Evolutionary conservation across 768 basidiomycete species (phyloP).

Genomic region (Leccinum barrowsii): DNA sequence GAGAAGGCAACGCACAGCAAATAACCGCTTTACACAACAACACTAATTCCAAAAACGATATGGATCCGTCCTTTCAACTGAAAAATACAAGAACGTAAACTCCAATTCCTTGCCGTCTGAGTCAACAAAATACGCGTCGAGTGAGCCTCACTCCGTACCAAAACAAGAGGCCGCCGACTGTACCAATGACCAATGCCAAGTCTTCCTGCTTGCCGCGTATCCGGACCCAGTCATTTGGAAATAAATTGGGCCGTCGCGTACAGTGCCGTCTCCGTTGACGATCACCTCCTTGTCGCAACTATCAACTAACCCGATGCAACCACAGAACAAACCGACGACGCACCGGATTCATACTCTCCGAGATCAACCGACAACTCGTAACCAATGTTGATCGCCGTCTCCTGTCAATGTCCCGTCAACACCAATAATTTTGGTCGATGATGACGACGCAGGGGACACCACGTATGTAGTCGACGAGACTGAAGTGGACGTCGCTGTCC

Average conservation of each 20-base stretch:
- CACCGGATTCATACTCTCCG: constrained; percentile 97
- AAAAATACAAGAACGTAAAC: constrained; percentile 56
- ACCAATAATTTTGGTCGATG: constrained; percentile 71
- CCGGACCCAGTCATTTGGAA: constrained; percentile 81
- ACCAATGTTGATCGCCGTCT: constrained; percentile 98
- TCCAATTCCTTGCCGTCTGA: constrained; percentile 92
- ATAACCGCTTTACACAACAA: constrained; percentile 99
- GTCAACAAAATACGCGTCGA: no score
- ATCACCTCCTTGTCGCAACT: constrained; percentile 58
- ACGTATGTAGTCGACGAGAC: neutral
- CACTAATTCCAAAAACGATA: constrained; percentile 88
- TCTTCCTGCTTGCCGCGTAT: constrained; percentile 92
- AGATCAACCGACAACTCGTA: constrained; percentile 93
- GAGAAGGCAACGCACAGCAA: constrained; percentile 58
- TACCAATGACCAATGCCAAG: constrained; percentile 91
- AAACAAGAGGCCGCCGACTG: constrained; percentile 9
- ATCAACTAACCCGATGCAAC: neutral
- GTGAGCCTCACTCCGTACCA: neutral
- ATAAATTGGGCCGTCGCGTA: constrained; percentile 83
- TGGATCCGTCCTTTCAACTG: constrained; percentile 81
- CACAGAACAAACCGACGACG: neutral
- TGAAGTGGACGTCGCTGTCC: constrained; percentile 10
- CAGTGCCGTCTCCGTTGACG: constrained; percentile 71
- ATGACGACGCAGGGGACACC: neutral
- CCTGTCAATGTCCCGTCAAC: constrained; percentile 94